Evolutionary conservation across 257 asterid genomes (phyloP).

Genomic region (Jasminum sambac): DNA sequence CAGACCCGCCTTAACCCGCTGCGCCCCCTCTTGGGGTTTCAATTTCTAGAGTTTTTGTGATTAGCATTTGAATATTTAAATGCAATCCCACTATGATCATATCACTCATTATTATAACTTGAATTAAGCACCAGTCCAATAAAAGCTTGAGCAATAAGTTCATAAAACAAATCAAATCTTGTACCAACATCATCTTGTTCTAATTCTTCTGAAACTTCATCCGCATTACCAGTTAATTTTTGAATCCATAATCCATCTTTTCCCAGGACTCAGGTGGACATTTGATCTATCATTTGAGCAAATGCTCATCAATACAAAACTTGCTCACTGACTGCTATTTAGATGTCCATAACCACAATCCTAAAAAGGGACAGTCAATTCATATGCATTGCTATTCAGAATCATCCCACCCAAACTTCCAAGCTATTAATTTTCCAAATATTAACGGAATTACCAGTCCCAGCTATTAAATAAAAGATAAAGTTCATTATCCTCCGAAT

Average conservation of each 20-base stretch:
- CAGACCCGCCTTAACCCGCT: too few relatives aligned
- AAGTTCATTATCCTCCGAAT: not conserved
- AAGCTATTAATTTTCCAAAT: not conserved
- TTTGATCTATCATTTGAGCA: not conserved
- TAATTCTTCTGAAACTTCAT: slow-evolving; percentile 2
- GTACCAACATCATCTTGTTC: not conserved
- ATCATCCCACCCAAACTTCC: not conserved
- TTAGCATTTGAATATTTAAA: not conserved
- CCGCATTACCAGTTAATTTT: not conserved
- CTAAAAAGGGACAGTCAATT: not conserved
- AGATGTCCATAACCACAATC: not conserved
- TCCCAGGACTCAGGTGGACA: not conserved
- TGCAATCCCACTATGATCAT: not conserved
- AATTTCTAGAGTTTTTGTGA: not conserved
- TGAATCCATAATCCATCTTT: not conserved
- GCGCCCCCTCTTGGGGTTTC: too few relatives aligned
- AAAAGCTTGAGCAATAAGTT: not conserved
- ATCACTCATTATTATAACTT: not conserved
- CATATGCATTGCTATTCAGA: not conserved
- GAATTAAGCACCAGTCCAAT: not conserved
- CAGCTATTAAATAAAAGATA: not conserved
- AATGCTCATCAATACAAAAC: slow-evolving; percentile 4
- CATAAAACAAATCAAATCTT: not conserved
- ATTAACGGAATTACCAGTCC: not conserved
- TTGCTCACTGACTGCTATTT: not conserved